Conservation (phyloP, 306 rosid species). For the Gastrolobium villosum region DNA sequence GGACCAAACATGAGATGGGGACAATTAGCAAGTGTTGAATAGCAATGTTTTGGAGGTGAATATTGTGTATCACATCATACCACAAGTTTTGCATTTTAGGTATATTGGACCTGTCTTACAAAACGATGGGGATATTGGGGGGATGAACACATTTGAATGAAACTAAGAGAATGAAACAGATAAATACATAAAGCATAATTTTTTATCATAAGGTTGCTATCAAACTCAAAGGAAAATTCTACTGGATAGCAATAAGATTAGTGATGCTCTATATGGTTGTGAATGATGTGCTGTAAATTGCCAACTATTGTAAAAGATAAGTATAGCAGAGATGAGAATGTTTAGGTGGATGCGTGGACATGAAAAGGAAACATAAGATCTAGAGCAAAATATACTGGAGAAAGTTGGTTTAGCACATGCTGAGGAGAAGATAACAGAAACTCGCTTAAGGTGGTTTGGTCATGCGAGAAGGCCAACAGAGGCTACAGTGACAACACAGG, state of each 20-base stretch:
- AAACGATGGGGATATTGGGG: background rate
- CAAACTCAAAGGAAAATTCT: background rate
- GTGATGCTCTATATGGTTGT: constrained; percentile 5
- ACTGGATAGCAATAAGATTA: background rate
- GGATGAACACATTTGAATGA: background rate
- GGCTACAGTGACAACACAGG: constrained; percentile 20
- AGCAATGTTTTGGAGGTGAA: constrained; percentile 13
- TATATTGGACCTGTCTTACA: background rate
- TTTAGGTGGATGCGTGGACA: background rate
- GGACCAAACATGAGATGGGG: background rate
- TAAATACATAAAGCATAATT: constrained; percentile 5
- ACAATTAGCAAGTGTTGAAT: background rate
- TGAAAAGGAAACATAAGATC: constrained; percentile 7
- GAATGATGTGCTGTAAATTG: constrained; percentile 4
- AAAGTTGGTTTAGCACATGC: constrained; percentile 12
- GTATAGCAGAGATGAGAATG: constrained; percentile 21
- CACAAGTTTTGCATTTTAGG: constrained; percentile 19
- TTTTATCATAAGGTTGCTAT: constrained; percentile 13
- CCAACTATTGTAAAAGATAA: background rate
- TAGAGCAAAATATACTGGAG: background rate
- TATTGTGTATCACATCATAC: background rate
- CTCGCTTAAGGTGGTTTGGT: background rate
- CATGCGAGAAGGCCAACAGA: constrained; percentile 5
- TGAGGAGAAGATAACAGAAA: background rate
- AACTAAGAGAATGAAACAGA: constrained; percentile 6